Base-by-base conservation (phyloP, 306 rosid species). In the Sindora glabra region DNA sequence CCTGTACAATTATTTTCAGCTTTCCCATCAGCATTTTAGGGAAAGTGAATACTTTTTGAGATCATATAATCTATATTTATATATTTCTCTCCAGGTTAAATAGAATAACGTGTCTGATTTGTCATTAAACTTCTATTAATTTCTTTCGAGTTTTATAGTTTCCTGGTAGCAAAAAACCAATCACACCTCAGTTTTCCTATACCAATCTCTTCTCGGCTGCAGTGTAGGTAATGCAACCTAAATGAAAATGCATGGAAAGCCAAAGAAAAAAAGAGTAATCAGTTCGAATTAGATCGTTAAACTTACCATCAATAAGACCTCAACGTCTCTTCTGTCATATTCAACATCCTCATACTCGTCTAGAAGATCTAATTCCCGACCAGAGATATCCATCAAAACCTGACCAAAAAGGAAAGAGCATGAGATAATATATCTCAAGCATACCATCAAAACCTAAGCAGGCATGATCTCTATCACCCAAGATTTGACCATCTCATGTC, bases 281-380 rank as follows among this genome's bases (percentile, higher is more conserved):
- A 29, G 5, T 29, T 29, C 34, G n/a, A 29, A 29, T 29, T 29
- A 29, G 3, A 12, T 10, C 12, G 5, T 8, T 38, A 8, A 14
- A 10, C n/a, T n/a, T n/a, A 14, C 1, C 45, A 39, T 39, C n/a
- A 39, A 39, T 12, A 39, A 39, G 10, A 39, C 45, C 9, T 10
- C 45, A 12, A 14, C n/a, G 12, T 10, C n/a, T n/a, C n/a, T 82
- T 69, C 89, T 83, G 59, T 62, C 79, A 56, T 92, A 92, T 67
- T 92, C 98, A 49, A 59, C 79, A 72, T 86, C 98, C 75, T 92
- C 96, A 48, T 88, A 92, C 16, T 62, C 74, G 55, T 92, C 95
- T 27, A 89, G 66, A 68, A 89, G 63, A 44, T 76, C 42, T 9
- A 92, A 65, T 47, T 92, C 99, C 10, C 64, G 44, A 63, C 78